Conservation (phyloP, 768 basidiomycete species). For the Leccinum truebloodii region DNA sequence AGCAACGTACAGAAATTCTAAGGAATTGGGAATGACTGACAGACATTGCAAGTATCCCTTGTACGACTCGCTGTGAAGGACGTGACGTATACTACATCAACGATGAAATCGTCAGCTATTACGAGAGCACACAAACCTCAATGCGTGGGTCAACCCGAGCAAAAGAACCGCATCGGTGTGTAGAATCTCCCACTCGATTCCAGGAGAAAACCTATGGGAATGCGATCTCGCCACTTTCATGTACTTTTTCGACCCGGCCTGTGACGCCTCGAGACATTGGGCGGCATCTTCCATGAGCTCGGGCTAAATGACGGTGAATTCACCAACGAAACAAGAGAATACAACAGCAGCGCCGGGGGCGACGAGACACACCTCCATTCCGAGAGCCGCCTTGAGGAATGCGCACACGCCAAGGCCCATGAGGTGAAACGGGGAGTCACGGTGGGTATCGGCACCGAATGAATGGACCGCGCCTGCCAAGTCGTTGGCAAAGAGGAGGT, state of each 20-base stretch:
- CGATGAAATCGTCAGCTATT: background rate
- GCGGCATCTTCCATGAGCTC: slow-evolving; percentile 66
- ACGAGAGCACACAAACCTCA: slow-evolving; percentile 50
- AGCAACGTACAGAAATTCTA: slow-evolving; percentile 1
- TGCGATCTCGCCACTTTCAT: slow-evolving; percentile 38
- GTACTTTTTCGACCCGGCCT: slow-evolving; percentile 60
- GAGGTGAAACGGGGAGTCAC: slow-evolving; percentile 68
- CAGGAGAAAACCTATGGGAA: slow-evolving; percentile 52
- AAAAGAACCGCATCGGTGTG: slow-evolving; percentile 73
- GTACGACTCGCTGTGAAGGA: slow-evolving; percentile 62
- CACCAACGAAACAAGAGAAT: background rate
- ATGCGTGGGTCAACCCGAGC: slow-evolving; percentile 66
- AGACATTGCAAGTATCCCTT: slow-evolving; percentile 79
- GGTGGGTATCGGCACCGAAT: slow-evolving; percentile 36
- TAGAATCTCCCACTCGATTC: slow-evolving; percentile 76
- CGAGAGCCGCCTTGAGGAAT: slow-evolving; percentile 76
- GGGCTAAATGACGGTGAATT: slow-evolving; percentile 36
- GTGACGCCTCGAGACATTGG: slow-evolving; percentile 53
- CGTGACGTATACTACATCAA: slow-evolving; percentile 3
- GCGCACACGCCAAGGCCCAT: slow-evolving; percentile 71
- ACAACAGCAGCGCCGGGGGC: background rate
- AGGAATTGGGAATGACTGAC: slow-evolving; percentile 38
- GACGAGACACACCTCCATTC: slow-evolving; percentile 62
- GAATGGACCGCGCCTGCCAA: slow-evolving; percentile 51
- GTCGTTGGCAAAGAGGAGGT: slow-evolving; percentile 69